Evolutionary conservation across 1,139 yeast genomes (phyloP).

Genomic region (Meyerozyma carpophila): DNA sequence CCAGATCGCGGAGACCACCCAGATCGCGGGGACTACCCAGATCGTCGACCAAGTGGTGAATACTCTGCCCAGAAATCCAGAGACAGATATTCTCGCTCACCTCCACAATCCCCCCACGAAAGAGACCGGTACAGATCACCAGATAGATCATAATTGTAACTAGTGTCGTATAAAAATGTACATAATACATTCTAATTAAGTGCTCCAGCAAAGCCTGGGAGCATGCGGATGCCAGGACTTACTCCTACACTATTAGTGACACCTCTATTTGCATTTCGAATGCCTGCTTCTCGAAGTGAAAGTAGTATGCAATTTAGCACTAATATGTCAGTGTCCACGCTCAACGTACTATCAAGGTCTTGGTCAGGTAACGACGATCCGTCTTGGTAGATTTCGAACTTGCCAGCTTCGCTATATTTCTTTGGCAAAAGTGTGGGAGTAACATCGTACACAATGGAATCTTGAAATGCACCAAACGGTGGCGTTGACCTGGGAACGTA

Average conservation of each 20-base stretch:
- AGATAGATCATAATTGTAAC: constrained; percentile 18
- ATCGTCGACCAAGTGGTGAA: constrained; percentile 5
- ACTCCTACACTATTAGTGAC: constrained; percentile 1
- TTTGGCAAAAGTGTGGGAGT: constrained; percentile 22
- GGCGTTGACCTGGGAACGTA: constrained; percentile 32
- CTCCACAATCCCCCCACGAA: constrained; percentile 37
- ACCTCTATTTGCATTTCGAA: constrained; percentile 18
- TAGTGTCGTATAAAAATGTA: constrained; percentile 1
- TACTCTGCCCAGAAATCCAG: background rate
- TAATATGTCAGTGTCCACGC: constrained; percentile 28
- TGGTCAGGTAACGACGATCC: background rate
- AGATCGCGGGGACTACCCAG: constrained; percentile 10
- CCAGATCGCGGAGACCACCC: background rate
- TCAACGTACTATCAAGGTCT: constrained; percentile 23
- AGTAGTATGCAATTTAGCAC: constrained; percentile 27
- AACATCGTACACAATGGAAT: constrained; percentile 19
- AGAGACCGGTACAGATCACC: constrained; percentile 38
- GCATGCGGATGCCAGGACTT: constrained; percentile 1
- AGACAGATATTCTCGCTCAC: constrained; percentile 31
- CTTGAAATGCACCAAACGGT: constrained; percentile 36
- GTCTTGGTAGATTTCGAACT: constrained; percentile 33
- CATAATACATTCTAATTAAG: constrained; percentile 1
- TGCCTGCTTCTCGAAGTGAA: constrained; percentile 28
- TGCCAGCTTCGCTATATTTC: constrained; percentile 31
- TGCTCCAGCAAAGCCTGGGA: constrained; percentile 1